These are phyloP conservation scores for Chenopodium quinoa DNA, from an alignment of 148 eudicot genomes.

Conservation along the genomic window DNA sequence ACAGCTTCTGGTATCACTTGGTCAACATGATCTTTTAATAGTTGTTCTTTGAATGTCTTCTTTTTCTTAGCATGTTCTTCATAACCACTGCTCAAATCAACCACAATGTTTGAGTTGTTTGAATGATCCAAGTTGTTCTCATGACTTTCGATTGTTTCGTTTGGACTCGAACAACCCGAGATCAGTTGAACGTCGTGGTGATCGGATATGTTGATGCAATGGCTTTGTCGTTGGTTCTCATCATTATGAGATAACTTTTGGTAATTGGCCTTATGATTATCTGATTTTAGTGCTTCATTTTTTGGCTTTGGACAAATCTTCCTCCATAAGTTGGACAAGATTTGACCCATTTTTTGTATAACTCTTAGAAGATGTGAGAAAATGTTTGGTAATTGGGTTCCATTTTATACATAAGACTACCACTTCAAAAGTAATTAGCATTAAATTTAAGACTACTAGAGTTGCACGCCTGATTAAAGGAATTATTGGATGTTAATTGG, in stretches of 20 bases:
- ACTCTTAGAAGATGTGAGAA: too few species aligned
- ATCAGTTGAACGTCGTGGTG: background rate
- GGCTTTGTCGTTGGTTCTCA: background rate
- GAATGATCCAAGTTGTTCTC: background rate
- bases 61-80: background rate
- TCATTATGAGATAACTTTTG: background rate
- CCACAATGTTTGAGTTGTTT: background rate
- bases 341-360: slow-evolving; percentile 18
- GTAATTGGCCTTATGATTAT: background rate
- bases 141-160: background rate
- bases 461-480: background rate
- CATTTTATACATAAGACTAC: too few species aligned
- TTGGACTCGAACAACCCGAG: background rate
- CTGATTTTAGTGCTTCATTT: background rate
- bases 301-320: background rate
- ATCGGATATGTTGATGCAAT: slow-evolving; percentile 10
- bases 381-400: too few species aligned
- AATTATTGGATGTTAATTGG: background rate
- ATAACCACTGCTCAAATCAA: background rate
- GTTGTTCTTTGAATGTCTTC: background rate
- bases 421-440: background rate
- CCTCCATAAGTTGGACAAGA: slow-evolving; percentile 12
- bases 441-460: background rate
- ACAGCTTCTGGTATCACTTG: background rate
- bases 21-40: background rate